Conservation (phyloP, 371 early-diverging fungal species). For the Mortierella sp. region DNA sequence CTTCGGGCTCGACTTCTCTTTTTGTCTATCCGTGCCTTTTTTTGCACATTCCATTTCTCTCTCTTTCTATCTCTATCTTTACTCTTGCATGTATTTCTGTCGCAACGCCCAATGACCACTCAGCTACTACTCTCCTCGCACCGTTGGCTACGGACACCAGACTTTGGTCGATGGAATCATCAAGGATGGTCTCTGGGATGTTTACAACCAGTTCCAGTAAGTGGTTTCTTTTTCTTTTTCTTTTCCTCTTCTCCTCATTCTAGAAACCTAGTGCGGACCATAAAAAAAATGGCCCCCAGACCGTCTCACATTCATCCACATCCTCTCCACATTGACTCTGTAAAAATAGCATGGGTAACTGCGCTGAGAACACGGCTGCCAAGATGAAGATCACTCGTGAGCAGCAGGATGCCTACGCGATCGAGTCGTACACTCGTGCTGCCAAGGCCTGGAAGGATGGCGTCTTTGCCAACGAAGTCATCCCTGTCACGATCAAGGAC, state of each 20-base stretch:
- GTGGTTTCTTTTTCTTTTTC: constrained; percentile 14
- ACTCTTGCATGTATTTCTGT: constrained; percentile 11
- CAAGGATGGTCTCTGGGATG: constrained; percentile 96
- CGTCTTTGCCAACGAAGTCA: constrained; percentile 83
- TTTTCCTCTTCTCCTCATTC: no score
- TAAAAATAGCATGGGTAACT: constrained; percentile 82
- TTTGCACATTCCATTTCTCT: background rate
- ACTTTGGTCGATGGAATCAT: constrained; percentile 86
- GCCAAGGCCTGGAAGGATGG: constrained; percentile 85
- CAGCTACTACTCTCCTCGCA: constrained; percentile 74
- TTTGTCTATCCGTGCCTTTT: no score
- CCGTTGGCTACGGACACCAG: constrained; percentile 84
- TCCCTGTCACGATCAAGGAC: constrained; percentile 84
- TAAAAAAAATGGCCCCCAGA: constrained; percentile 24
- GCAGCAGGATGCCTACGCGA: constrained; percentile 92
- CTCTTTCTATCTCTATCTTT: constrained; percentile 10
- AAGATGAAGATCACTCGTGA: constrained; percentile 85
- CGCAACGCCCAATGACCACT: background rate
- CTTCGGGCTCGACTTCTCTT: no score
- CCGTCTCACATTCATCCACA: background rate
- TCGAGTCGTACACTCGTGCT: constrained; percentile 87
- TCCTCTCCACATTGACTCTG: constrained; percentile 8
- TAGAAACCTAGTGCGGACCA: no score
- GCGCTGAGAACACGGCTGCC: constrained; percentile 92
- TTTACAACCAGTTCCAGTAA: constrained; percentile 84